Evolutionary conservation across 148 eudicot species (phyloP).

Genomic region (Rhododendron griersonianum): DNA sequence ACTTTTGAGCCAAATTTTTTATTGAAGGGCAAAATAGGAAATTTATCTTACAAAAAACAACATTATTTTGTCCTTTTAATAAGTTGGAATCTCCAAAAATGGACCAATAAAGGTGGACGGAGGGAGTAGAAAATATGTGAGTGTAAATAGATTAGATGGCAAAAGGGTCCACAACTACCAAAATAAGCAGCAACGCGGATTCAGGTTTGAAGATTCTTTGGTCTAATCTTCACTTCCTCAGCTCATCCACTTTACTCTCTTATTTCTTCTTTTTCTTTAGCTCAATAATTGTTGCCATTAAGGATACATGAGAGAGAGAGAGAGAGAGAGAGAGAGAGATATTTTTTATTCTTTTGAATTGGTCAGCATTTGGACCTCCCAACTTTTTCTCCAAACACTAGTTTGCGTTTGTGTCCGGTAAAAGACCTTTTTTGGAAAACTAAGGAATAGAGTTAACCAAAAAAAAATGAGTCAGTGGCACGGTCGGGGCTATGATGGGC

Average conservation of each 20-base stretch:
- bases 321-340: neutral
- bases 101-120: no score
- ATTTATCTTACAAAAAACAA: no score
- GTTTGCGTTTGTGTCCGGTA: neutral
- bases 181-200: constrained; percentile 2
- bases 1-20: no score
- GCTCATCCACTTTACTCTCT: neutral
- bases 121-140: neutral
- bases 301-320: neutral
- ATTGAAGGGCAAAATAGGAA: no score
- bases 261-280: neutral
- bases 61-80: no score
- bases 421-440: neutral
- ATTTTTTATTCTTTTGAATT: constrained; percentile 14
- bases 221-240: neutral
- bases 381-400: neutral
- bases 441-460: neutral
- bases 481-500: neutral
- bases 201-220: constrained; percentile 9
- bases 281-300: constrained; percentile 4
- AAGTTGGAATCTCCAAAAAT: no score
- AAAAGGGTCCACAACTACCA: neutral
- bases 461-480: neutral
- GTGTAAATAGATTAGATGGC: neutral
- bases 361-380: constrained; percentile 23